Evolutionary conservation across 148 eudicot genomes (phyloP).

Genomic region (Simmondsia chinensis): DNA sequence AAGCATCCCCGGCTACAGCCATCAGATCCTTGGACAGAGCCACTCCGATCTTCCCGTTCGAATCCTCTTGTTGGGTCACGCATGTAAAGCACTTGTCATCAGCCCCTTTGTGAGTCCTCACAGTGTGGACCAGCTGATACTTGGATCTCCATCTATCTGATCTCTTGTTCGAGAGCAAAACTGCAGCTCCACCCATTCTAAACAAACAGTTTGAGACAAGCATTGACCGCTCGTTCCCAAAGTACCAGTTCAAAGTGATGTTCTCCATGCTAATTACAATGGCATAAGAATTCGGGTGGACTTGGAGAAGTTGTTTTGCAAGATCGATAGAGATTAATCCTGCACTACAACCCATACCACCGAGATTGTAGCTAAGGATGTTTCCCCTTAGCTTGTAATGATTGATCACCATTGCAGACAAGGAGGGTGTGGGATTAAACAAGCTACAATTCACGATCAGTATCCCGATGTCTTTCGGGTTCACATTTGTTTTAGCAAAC

Average conservation of each 20-base stretch:
- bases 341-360: constrained; percentile 12
- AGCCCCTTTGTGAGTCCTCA: background rate
- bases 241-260: constrained; percentile 3
- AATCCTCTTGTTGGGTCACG: background rate
- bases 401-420: constrained; percentile 10
- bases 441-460: constrained; percentile 4
- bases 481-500: constrained; percentile 6
- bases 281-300: background rate
- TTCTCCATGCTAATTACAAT: constrained; percentile 2
- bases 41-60: background rate
- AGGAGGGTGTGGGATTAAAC: constrained; percentile 7
- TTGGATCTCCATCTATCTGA: constrained; percentile 4
- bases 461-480: constrained; percentile 8
- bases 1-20: too few species aligned
- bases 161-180: constrained; percentile 9
- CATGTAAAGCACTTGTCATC: background rate
- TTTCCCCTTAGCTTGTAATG: constrained; percentile 7
- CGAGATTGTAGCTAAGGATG: constrained; percentile 5
- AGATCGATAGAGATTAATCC: constrained; percentile 2
- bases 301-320: constrained; percentile 8
- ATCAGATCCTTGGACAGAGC: too few species aligned
- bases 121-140: constrained; percentile 6
- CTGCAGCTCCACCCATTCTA: constrained; percentile 3
- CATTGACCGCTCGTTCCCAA: constrained; percentile 9
- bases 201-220: constrained; percentile 8